Evolutionary conservation across 768 basidiomycete species (phyloP).

Genomic region (Clavaria fumosa): DNA sequence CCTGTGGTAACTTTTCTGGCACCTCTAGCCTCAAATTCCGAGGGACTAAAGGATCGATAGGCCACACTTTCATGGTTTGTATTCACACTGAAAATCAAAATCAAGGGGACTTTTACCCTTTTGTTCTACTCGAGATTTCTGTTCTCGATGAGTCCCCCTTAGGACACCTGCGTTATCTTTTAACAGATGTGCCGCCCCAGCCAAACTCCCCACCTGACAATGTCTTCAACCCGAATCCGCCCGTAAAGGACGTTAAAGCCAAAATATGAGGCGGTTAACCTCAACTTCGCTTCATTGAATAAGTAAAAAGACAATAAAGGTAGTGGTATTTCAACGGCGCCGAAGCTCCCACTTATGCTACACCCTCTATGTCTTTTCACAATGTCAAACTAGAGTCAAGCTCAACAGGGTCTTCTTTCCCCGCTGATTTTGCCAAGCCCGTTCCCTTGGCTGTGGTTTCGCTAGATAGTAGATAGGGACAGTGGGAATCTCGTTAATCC

Average conservation of each 20-base stretch:
- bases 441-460: too few species aligned
- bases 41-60: slow-evolving; percentile 74
- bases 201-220: slow-evolving; percentile 74
- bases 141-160: slow-evolving; percentile 67
- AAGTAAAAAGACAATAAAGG: slow-evolving; percentile 70
- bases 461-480: too few species aligned
- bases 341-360: slow-evolving; percentile 72
- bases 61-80: slow-evolving; percentile 74
- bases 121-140: slow-evolving; percentile 71
- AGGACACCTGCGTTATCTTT: slow-evolving; percentile 71
- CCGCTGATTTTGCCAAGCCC: too few species aligned
- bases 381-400: slow-evolving; percentile 80
- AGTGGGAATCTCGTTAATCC: too few species aligned
- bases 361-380: slow-evolving; percentile 72
- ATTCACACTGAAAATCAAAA: slow-evolving; percentile 72
- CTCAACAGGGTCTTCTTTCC: slow-evolving; percentile 77
- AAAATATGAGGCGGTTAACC: slow-evolving; percentile 56
- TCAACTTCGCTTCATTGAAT: slow-evolving; percentile 62
- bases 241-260: slow-evolving; percentile 50
- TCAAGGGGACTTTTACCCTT: slow-evolving; percentile 71
- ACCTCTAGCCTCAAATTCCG: slow-evolving; percentile 68
- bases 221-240: slow-evolving; percentile 60
- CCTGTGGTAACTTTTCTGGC: slow-evolving; percentile 69
- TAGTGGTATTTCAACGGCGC: slow-evolving; percentile 71
- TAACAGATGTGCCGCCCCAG: slow-evolving; percentile 71